These are phyloP conservation scores for Pseudopyricularia cyperi DNA, from an alignment of 2,329 filamentous ascomycete species.

Conservation along the genomic window DNA sequence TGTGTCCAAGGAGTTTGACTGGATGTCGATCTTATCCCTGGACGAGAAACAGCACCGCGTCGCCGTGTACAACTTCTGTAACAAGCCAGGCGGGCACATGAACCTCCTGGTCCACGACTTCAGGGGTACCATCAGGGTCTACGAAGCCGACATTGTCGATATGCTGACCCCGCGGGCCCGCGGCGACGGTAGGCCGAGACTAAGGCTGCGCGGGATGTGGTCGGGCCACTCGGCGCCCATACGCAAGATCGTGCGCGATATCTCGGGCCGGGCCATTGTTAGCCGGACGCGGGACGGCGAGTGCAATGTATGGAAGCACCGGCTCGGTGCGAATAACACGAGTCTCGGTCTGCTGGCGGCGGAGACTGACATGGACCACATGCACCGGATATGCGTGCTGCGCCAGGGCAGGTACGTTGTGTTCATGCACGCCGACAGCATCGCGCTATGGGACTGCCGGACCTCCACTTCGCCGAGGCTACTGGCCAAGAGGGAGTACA, in stretches of 20 bases:
- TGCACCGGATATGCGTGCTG: slow-evolving; percentile 69
- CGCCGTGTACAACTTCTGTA: slow-evolving; percentile 63
- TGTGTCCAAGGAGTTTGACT: slow-evolving; percentile 40
- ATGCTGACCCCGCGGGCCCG: slow-evolving; percentile 63
- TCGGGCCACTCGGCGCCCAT: slow-evolving; percentile 73
- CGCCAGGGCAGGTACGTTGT: slow-evolving; percentile 67
- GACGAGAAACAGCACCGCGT: slow-evolving; percentile 30
- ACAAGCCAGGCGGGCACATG: slow-evolving; percentile 48
- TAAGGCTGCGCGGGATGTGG: slow-evolving; percentile 56
- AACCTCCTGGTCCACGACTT: slow-evolving; percentile 73
- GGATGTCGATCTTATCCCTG: slow-evolving; percentile 16
- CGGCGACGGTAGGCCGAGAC: slow-evolving; percentile 29
- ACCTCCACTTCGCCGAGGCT: slow-evolving; percentile 37
- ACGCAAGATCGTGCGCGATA: slow-evolving; percentile 77
- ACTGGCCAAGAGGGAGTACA: slow-evolving; percentile 45
- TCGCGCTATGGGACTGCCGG: slow-evolving; percentile 73
- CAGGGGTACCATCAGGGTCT: slow-evolving; percentile 72
- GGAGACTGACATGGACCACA: slow-evolving; percentile 54
- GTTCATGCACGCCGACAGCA: slow-evolving; percentile 58
- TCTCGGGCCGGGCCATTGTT: slow-evolving; percentile 65
- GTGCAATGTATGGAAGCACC: slow-evolving; percentile 71
- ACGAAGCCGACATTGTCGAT: slow-evolving; percentile 63
- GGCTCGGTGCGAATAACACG: slow-evolving; percentile 43
- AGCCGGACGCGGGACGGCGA: slow-evolving; percentile 71
- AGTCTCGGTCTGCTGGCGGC: slow-evolving; percentile 16